Evolutionary conservation across 768 basidiomycete genomes (phyloP), one percentile per base, ranked within the genome.

Genomic region (Naganishia vaughanmartiniae): DNA sequence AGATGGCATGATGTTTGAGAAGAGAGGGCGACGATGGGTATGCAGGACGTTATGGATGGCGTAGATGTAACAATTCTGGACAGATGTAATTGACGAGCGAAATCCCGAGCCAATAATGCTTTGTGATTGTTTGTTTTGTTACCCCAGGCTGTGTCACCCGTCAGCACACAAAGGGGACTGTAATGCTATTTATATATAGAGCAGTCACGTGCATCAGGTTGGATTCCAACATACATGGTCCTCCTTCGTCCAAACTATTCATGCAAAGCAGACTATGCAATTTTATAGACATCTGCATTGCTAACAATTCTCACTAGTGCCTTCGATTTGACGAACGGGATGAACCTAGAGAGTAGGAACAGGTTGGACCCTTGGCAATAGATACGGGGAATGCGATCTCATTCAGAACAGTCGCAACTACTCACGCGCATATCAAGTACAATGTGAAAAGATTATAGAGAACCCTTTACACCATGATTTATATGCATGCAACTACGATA

Each of bases 321-420:
- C 46, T 86, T 86, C 63, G 90, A 91, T 81, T 93, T 94, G 6
- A 91, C 90, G 5, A 97, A 86, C 0, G 91, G 90, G 0, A 92
- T 85, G 75, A 87, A 91, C 9, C 92, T 92, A 70, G 45, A 19
- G 28, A 42, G 39, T 42, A 15, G 39, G 9, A 60, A 45, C 4
- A 0, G 54, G 24, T 9, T n/a, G n/a, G n/a, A n/a, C n/a, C n/a
- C n/a, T n/a, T n/a, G n/a, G n/a, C n/a, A n/a, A n/a, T n/a, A n/a
- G n/a, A n/a, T n/a, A n/a, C n/a, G n/a, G n/a, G n/a, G n/a, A n/a
- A n/a, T n/a, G n/a, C n/a, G n/a, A n/a, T n/a, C n/a, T n/a, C n/a
- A n/a, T n/a, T n/a, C n/a, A n/a, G n/a, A n/a, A n/a, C n/a, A n/a
- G n/a, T n/a, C n/a, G n/a, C n/a, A n/a, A n/a, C n/a, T n/a, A n/a